These are phyloP conservation scores for Lyophyllum atratum DNA, from an alignment of 768 basidiomycete species.

Conservation along the genomic window DNA sequence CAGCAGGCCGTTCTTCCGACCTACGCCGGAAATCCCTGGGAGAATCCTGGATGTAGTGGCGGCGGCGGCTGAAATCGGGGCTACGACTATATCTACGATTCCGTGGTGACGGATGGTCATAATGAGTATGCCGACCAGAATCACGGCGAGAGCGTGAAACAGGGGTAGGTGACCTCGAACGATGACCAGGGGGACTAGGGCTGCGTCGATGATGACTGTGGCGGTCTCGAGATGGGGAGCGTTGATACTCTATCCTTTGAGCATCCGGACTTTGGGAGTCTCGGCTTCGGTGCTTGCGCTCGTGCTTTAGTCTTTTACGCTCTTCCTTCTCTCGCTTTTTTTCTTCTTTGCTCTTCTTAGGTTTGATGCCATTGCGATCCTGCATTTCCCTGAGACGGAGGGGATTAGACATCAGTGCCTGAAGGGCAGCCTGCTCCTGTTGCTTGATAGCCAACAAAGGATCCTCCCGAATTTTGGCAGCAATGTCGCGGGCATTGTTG, in stretches of 20 bases:
- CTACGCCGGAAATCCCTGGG: slow-evolving; percentile 22
- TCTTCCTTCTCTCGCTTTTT: slow-evolving; percentile 52
- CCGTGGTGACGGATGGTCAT: slow-evolving; percentile 28
- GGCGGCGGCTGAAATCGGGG: slow-evolving; percentile 34
- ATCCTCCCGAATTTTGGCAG: slow-evolving; percentile 95
- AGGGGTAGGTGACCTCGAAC: slow-evolving; percentile 46
- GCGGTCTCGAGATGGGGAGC: slow-evolving; percentile 32
- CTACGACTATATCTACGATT: slow-evolving; percentile 31
- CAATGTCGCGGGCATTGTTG: slow-evolving; percentile 84
- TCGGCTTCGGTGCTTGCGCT: slow-evolving; percentile 32
- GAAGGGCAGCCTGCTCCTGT: slow-evolving; percentile 92
- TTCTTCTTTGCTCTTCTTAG: slow-evolving; percentile 77
- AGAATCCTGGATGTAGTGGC: slow-evolving; percentile 31
- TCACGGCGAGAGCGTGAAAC: slow-evolving; percentile 26
- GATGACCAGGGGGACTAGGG: slow-evolving; percentile 45
- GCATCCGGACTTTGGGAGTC: slow-evolving; percentile 22
- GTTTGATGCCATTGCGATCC: slow-evolving; percentile 78
- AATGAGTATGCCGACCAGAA: slow-evolving; percentile 24
- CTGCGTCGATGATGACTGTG: slow-evolving; percentile 44
- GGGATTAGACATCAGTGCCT: slow-evolving; percentile 84
- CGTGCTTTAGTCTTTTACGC: slow-evolving; percentile 41
- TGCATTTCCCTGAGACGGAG: slow-evolving; percentile 81
- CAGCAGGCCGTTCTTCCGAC: slow-evolving; percentile 28
- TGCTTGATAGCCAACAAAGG: slow-evolving; percentile 97
- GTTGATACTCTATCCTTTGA: slow-evolving; percentile 14